Evolutionary conservation across 768 basidiomycete species (phyloP), one percentile per base, ranked within the genome.

Genomic region (Punctularia strigosozonata): DNA sequence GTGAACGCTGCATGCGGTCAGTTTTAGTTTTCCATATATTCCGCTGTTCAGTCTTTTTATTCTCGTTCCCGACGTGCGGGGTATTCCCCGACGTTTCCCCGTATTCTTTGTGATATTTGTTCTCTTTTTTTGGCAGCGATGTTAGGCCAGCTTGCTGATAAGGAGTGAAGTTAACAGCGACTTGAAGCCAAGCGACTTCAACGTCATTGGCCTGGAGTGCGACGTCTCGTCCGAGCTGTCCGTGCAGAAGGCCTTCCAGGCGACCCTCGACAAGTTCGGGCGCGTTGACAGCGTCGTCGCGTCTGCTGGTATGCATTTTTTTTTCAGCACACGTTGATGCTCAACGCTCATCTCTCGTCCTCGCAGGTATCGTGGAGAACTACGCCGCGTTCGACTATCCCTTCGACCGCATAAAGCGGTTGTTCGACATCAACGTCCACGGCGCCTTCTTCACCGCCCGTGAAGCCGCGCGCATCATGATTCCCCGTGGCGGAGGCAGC

Each of bases 361-460:
- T 19, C 24, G 24, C 53, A 85, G 85, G 85, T 25, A 86, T 89
- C 44, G 77, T 83, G 48, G 84, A 92, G 62, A 92, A 91, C 62
- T 85, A 81, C 58, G 64, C 86, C 25, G 88, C 89, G 2, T 69
- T 89, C 39, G 86, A 90, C 33, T 90, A 97, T 62, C 92, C 92
- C 3, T 74, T 78, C 38, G 82, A 89, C 45, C 80, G 83, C 37
- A 76, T 89, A 50, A 80, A 80, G 56, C 74, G 77, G 40, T 64
- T 98, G 40, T 86, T 82, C 54, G 88, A 90, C 51, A 76, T 97
- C 66, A 97, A 97, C 52, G 85, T 97, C 31, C 87, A 95, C 55
- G 92, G 91, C 40, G 77, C 78, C 12, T 92, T 87, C 65, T 94
- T 82, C 63, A 94, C 90, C n/a, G 94, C 94, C 7, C 80, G 94